Conservation (phyloP, 768 basidiomycete species). For the Suillus plorans region DNA sequence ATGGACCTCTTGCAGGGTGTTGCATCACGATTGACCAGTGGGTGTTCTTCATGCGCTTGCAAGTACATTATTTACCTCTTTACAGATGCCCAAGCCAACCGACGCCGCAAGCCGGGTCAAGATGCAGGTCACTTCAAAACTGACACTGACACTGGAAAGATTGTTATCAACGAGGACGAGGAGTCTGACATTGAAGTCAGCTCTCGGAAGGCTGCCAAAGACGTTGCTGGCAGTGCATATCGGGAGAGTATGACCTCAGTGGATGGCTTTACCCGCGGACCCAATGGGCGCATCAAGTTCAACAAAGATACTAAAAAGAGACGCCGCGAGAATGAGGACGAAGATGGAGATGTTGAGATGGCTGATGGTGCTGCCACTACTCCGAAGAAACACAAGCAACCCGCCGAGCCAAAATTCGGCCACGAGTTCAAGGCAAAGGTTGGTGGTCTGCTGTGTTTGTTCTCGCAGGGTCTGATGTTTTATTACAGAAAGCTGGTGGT, state of each 20-base stretch:
- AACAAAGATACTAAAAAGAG: slow-evolving; percentile 97
- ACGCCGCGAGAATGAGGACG: slow-evolving; percentile 64
- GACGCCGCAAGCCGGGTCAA: slow-evolving; percentile 77
- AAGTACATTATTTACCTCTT: background rate
- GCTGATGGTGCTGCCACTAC: slow-evolving; percentile 59
- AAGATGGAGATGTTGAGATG: slow-evolving; percentile 71
- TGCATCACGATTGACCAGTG: slow-evolving; percentile 68
- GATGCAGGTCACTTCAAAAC: slow-evolving; percentile 86
- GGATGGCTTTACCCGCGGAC: slow-evolving; percentile 87
- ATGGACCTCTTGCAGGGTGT: slow-evolving; percentile 91
- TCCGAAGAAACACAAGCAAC: slow-evolving; percentile 49
- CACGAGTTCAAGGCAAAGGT: slow-evolving; percentile 97
- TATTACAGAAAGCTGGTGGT: slow-evolving; percentile 82
- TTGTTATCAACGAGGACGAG: slow-evolving; percentile 68
- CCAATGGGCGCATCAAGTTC: slow-evolving; percentile 86
- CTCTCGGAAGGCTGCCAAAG: slow-evolving; percentile 44
- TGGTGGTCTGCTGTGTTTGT: slow-evolving; percentile 23
- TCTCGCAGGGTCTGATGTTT: slow-evolving; percentile 1
- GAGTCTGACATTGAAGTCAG: slow-evolving; percentile 46
- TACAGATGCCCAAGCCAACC: slow-evolving; percentile 45
- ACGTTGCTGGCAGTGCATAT: slow-evolving; percentile 75
- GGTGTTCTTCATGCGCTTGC: slow-evolving; percentile 24
- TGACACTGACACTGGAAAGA: slow-evolving; percentile 78
- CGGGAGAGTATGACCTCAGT: slow-evolving; percentile 78
- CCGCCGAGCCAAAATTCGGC: slow-evolving; percentile 63